A percentile compares a stretch with the other conserved stretches of the same genome.
Evolutionary conservation across 441 rosid species (phyloP).

Genomic region (Erodium moschatum): DNA sequence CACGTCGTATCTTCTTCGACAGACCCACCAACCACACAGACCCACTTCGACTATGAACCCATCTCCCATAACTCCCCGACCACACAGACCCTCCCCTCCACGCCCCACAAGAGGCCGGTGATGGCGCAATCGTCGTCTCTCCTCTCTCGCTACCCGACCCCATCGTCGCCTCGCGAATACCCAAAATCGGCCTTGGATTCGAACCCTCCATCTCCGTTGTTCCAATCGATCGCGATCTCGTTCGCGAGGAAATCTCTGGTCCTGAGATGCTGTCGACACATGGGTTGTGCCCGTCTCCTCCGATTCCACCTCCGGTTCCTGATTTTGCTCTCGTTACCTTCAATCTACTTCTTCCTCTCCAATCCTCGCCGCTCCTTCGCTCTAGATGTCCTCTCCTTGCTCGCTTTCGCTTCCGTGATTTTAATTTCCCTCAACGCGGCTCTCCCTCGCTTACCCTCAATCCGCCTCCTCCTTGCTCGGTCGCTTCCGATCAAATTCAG

Average conservation of each 20-base stretch:
- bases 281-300: slow-evolving; percentile 31
- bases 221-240: slow-evolving; percentile 19
- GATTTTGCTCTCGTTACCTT: slow-evolving; percentile 41
- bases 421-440: slow-evolving; percentile 39
- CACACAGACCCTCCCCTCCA: slow-evolving; percentile 29
- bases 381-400: slow-evolving; percentile 27
- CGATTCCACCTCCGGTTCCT: slow-evolving; percentile 37
- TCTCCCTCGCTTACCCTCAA: slow-evolving; percentile 42
- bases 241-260: slow-evolving; percentile 22
- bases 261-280: slow-evolving; percentile 2
- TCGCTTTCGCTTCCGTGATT: slow-evolving; percentile 37
- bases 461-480: slow-evolving; percentile 38
- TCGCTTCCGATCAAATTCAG: slow-evolving; percentile 33
- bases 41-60: slow-evolving; percentile 23
- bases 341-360: slow-evolving; percentile 41
- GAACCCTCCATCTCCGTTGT: slow-evolving; percentile 24
- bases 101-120: slow-evolving; percentile 38
- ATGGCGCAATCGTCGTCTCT: slow-evolving; percentile 23
- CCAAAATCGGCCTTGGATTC: too few relatives aligned
- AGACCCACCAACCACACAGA: slow-evolving; percentile 15
- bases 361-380: slow-evolving; percentile 27
- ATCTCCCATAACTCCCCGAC: slow-evolving; percentile 17
- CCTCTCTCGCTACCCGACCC: too few relatives aligned
- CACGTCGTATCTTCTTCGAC: slow-evolving; percentile 18
- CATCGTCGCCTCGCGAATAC: too few relatives aligned